Evolutionary conservation across 2,329 filamentous ascomycete genomes (phyloP).

Genomic region (Colletotrichum cereale): DNA sequence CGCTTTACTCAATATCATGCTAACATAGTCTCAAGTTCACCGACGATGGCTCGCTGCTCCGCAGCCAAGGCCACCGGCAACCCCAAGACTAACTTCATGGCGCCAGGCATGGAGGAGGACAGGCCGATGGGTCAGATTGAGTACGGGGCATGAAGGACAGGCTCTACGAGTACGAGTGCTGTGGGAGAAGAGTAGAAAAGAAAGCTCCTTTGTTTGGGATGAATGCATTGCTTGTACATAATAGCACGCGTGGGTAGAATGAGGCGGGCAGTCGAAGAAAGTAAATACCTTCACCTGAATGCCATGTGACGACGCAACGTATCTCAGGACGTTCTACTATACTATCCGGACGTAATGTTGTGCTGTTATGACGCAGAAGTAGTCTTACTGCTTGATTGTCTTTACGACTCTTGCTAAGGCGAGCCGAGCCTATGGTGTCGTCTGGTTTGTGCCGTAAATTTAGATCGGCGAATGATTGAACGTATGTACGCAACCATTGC

Average conservation of each 20-base stretch:
- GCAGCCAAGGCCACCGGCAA: slow-evolving; percentile 89
- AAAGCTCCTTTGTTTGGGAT: slow-evolving; percentile 50
- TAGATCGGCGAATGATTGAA: too few relatives aligned
- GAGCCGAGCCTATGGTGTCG: neutral
- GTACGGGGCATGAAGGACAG: slow-evolving; percentile 63
- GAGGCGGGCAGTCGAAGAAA: slow-evolving; percentile 39
- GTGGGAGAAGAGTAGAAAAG: slow-evolving; percentile 52
- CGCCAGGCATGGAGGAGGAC: slow-evolving; percentile 74
- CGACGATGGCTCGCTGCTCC: slow-evolving; percentile 98
- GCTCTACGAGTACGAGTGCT: slow-evolving; percentile 48
- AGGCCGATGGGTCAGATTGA: slow-evolving; percentile 72
- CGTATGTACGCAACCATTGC: neutral
- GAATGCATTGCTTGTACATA: slow-evolving; percentile 53
- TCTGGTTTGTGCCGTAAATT: too few relatives aligned
- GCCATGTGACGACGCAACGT: neutral
- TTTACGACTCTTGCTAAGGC: too few relatives aligned
- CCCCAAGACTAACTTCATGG: slow-evolving; percentile 84
- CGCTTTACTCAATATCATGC: slow-evolving; percentile 1
- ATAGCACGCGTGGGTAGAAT: slow-evolving; percentile 47
- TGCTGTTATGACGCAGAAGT: neutral
- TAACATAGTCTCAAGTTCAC: slow-evolving; percentile 73
- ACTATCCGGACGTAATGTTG: neutral
- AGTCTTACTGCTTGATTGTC: neutral
- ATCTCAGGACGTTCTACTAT: neutral
- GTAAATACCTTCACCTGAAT: slow-evolving; percentile 40